Conservation (phyloP, 1,139 yeast species). For the Blastobotrys persicus region DNA sequence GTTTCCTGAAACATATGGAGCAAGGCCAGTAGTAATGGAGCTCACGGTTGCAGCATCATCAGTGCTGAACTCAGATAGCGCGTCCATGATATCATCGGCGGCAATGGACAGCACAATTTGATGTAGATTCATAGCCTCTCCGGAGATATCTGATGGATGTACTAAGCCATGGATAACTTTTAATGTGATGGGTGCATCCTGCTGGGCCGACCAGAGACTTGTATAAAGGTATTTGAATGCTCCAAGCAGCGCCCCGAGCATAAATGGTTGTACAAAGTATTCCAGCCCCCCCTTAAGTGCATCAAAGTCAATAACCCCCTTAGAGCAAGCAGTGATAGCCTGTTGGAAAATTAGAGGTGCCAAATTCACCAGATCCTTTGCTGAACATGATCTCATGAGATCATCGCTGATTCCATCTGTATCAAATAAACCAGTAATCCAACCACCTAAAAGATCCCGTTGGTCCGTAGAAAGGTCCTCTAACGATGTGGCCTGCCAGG, state of each 20-base stretch:
- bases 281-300: slow-evolving; percentile 58
- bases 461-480: slow-evolving; percentile 32
- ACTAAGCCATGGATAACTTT: slow-evolving; percentile 36
- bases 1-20: slow-evolving; percentile 12
- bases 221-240: slow-evolving; percentile 43
- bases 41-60: slow-evolving; percentile 13
- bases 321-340: slow-evolving; percentile 59
- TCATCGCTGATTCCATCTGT: slow-evolving; percentile 88
- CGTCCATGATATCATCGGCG: slow-evolving; percentile 31
- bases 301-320: slow-evolving; percentile 52
- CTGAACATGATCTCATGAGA: slow-evolving; percentile 61
- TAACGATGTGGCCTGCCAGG: slow-evolving; percentile 12
- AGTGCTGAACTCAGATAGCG: slow-evolving; percentile 21
- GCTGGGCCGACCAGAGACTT: slow-evolving; percentile 39
- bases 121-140: slow-evolving; percentile 41
- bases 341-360: slow-evolving; percentile 76
- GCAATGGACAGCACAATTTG: slow-evolving; percentile 35
- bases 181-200: slow-evolving; percentile 35
- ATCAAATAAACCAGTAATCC: slow-evolving; percentile 81
- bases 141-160: slow-evolving; percentile 38
- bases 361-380: slow-evolving; percentile 65
- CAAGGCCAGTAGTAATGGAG: slow-evolving; percentile 9
- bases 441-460: slow-evolving; percentile 57
- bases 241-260: slow-evolving; percentile 46
- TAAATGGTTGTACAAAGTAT: slow-evolving; percentile 61